These are phyloP conservation scores for Karstenula rhodostoma DNA, from an alignment of 2,329 filamentous ascomycete species.

Conservation along the genomic window DNA sequence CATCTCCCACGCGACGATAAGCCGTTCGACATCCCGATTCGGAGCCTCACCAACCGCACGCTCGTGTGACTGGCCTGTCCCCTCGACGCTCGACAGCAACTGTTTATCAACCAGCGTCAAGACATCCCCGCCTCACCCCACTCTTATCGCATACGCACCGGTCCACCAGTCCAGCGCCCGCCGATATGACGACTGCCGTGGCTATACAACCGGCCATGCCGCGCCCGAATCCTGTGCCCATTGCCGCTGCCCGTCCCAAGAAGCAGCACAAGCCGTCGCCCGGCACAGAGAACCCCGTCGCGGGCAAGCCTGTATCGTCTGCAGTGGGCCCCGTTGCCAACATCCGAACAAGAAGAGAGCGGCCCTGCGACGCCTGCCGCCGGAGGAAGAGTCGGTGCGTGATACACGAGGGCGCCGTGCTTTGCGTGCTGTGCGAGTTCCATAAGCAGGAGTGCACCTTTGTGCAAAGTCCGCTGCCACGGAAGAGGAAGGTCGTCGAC, in stretches of 20 bases:
- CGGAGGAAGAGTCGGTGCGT: slow-evolving; percentile 79
- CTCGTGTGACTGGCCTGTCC: slow-evolving; percentile 41
- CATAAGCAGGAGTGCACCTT: slow-evolving; percentile 82
- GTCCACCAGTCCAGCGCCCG: slow-evolving; percentile 30
- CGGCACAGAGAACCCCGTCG: slow-evolving; percentile 53
- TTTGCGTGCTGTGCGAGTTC: slow-evolving; percentile 79
- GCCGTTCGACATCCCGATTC: slow-evolving; percentile 38
- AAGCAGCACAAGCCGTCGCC: slow-evolving; percentile 51
- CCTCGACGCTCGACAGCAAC: slow-evolving; percentile 26
- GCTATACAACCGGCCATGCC: slow-evolving; percentile 56
- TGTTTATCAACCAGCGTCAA: slow-evolving; percentile 28
- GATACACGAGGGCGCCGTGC: slow-evolving; percentile 75
- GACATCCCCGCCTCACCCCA: slow-evolving; percentile 21
- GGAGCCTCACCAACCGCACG: slow-evolving; percentile 33
- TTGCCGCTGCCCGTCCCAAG: slow-evolving; percentile 55
- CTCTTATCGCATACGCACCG: slow-evolving; percentile 38
- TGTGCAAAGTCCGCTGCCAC: slow-evolving; percentile 75
- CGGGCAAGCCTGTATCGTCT: slow-evolving; percentile 48
- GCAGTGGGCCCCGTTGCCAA: slow-evolving; percentile 46
- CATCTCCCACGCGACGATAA: slow-evolving; percentile 52
- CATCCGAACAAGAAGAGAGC: slow-evolving; percentile 51
- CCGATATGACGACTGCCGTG: slow-evolving; percentile 58
- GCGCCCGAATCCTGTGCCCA: slow-evolving; percentile 55
- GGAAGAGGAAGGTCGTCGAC: slow-evolving; percentile 80
- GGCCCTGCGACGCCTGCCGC: slow-evolving; percentile 72